Evolutionary conservation across 1,139 yeast genomes (phyloP).

Genomic region (Pichia sp.): DNA sequence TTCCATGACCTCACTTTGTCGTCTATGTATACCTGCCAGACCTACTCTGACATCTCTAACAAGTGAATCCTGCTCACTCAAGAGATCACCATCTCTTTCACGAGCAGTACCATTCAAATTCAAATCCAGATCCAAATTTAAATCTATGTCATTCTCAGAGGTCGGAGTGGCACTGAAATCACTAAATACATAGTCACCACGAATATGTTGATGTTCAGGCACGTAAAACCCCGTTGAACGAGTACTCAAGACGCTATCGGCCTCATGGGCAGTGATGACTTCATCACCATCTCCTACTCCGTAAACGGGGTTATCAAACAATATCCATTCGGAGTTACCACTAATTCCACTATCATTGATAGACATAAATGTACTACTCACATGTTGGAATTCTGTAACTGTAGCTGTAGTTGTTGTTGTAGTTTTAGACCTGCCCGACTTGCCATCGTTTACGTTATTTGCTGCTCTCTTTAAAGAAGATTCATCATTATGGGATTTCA

Average conservation of each 20-base stretch:
- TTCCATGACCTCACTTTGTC: background rate
- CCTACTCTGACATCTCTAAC: slow-evolving; percentile 5
- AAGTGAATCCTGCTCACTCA: slow-evolving; percentile 6
- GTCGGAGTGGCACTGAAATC: slow-evolving; percentile 7
- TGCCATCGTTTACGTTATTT: no score
- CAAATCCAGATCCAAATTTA: no score
- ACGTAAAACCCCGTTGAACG: no score
- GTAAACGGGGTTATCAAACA: slow-evolving; percentile 2
- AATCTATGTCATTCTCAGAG: no score
- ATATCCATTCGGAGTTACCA: slow-evolving; percentile 8
- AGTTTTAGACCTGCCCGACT: no score
- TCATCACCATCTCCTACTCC: background rate
- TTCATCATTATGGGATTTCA: no score
- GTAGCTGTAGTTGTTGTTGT: no score
- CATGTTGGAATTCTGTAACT: no score
- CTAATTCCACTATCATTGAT: slow-evolving; percentile 1
- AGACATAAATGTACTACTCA: no score
- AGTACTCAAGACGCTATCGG: slow-evolving; percentile 6
- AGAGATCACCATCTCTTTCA: slow-evolving; percentile 1
- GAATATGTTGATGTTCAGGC: background rate
- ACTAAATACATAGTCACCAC: slow-evolving; percentile 5
- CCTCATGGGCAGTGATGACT: background rate
- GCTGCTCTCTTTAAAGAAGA: no score
- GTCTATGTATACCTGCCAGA: background rate
- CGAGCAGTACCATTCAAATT: no score